A percentile compares a stretch with the other conserved stretches of the same genome.
phyloP scores from a whole-genome alignment of 495 filamentous ascomycete species.

The Staphylotrichum longicolle region DNA sequence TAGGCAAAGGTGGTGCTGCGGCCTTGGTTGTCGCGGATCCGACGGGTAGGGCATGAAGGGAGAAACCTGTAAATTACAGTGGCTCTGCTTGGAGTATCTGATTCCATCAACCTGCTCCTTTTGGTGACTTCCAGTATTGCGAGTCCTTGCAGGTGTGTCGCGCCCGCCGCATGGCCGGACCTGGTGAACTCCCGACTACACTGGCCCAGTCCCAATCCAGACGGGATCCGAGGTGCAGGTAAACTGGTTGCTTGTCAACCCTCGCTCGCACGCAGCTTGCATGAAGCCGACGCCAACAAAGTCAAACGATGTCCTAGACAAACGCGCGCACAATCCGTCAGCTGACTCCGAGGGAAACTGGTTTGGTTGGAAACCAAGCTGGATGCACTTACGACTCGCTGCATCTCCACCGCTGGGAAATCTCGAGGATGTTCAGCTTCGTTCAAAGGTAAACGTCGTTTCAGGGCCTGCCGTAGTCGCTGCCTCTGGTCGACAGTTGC shows the following conservation, averaged over 20 bases:
- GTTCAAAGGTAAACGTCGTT: conserved; percentile 35
- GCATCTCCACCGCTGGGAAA: conserved; percentile 38
- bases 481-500: conserved; percentile 16
- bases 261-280: conserved; percentile 37
- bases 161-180: too few species aligned
- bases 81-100: too few species aligned
- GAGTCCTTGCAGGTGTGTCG: too few species aligned
- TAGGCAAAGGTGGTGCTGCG: too few species aligned
- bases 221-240: conserved; percentile 36
- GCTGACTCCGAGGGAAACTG: background rate
- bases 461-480: conserved; percentile 13
- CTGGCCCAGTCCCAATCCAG: conserved; percentile 39
- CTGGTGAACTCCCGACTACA: conserved; percentile 14
- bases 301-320: conserved; percentile 27
- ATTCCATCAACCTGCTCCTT: too few species aligned
- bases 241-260: conserved; percentile 31
- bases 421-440: conserved; percentile 31
- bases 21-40: too few species aligned
- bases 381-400: conserved; percentile 33
- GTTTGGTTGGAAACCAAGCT: background rate
- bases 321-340: conserved; percentile 3
- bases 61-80: too few species aligned
- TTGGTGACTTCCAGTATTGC: too few species aligned
- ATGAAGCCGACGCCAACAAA: conserved; percentile 35
- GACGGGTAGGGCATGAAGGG: too few species aligned